Percentiles rank a stretch among this genome's conserved stretches.
These are phyloP conservation scores for Cercospora janseana DNA, from an alignment of 2,329 filamentous ascomycete genomes.

Conservation along the genomic window DNA sequence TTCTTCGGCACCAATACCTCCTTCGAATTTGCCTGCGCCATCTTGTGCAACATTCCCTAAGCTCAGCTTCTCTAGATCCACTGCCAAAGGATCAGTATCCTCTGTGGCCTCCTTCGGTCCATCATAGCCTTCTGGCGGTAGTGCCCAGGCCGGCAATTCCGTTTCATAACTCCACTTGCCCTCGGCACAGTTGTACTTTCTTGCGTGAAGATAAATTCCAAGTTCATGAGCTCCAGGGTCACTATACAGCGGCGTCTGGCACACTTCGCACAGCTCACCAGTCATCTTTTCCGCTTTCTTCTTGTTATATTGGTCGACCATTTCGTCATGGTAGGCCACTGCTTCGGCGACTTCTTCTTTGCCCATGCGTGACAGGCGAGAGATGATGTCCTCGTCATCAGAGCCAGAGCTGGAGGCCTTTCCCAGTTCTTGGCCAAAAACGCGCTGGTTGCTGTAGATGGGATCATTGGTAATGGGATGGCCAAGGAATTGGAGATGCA, in stretches of 20 bases:
- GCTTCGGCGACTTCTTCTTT: slow-evolving; percentile 90
- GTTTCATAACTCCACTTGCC: slow-evolving; percentile 88
- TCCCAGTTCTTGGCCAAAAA: slow-evolving; percentile 82
- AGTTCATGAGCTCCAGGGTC: slow-evolving; percentile 89
- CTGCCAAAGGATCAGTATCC: slow-evolving; percentile 48
- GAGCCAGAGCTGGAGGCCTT: slow-evolving; percentile 64
- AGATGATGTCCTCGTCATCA: slow-evolving; percentile 86
- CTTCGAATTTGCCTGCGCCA: no score
- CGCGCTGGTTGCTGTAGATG: slow-evolving; percentile 91
- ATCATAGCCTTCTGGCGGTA: slow-evolving; percentile 70
- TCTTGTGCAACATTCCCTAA: no score
- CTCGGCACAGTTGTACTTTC: slow-evolving; percentile 79
- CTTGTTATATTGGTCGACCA: slow-evolving; percentile 87
- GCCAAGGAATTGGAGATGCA: slow-evolving; percentile 90
- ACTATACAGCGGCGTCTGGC: slow-evolving; percentile 84
- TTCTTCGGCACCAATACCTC: no score
- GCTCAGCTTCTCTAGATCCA: slow-evolving; percentile 44
- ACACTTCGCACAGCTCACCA: slow-evolving; percentile 75
- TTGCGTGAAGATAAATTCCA: slow-evolving; percentile 88
- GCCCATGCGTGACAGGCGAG: slow-evolving; percentile 81
- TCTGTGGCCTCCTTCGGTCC: slow-evolving; percentile 66
- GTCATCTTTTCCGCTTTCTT: slow-evolving; percentile 91
- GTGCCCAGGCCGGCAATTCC: slow-evolving; percentile 78
- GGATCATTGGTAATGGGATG: slow-evolving; percentile 97
- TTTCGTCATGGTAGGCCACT: slow-evolving; percentile 88